phyloP scores from a whole-genome alignment of 306 rosid genomes.

The Vigna radiata region DNA sequence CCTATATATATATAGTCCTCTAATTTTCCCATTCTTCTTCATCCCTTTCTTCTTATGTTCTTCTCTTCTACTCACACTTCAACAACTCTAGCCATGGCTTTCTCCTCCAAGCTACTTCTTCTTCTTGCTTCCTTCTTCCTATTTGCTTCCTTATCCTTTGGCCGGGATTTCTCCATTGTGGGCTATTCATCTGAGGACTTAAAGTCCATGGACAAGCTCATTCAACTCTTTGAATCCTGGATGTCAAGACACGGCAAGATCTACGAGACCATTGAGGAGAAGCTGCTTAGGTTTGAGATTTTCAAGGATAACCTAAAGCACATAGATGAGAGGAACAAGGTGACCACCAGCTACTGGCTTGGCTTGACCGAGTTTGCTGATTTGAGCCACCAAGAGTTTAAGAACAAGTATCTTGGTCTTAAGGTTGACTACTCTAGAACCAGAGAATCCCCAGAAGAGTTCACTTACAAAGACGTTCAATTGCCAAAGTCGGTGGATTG shows the following conservation, averaged over 20 bases:
- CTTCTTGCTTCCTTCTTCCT: constrained; percentile 47
- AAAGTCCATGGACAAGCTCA: constrained; percentile 64
- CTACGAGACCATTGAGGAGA: constrained; percentile 68
- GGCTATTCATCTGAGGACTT: constrained; percentile 72
- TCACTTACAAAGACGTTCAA: constrained; percentile 54
- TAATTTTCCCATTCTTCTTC: constrained; percentile 32
- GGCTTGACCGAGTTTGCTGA: constrained; percentile 78
- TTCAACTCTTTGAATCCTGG: constrained; percentile 68
- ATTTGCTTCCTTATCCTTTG: constrained; percentile 38
- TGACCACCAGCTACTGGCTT: constrained; percentile 65
- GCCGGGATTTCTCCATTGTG: constrained; percentile 62
- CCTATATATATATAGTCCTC: constrained; percentile 55
- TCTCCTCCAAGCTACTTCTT: constrained; percentile 47
- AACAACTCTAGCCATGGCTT: constrained; percentile 50
- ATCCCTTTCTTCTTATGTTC: constrained; percentile 35
- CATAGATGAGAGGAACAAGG: constrained; percentile 64
- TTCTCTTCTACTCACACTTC: constrained; percentile 14
- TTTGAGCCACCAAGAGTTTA: constrained; percentile 70
- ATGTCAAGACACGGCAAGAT: constrained; percentile 65
- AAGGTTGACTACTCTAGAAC: constrained; percentile 44
- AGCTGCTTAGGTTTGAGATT: constrained; percentile 65
- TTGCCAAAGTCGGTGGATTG: constrained; percentile 77
- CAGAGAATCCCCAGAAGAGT: constrained; percentile 53
- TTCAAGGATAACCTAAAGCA: constrained; percentile 72
- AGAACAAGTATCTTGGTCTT: constrained; percentile 54